phyloP scores from a whole-genome alignment of 2,329 filamentous ascomycete genomes.

The Paecilomyces niveus region DNA sequence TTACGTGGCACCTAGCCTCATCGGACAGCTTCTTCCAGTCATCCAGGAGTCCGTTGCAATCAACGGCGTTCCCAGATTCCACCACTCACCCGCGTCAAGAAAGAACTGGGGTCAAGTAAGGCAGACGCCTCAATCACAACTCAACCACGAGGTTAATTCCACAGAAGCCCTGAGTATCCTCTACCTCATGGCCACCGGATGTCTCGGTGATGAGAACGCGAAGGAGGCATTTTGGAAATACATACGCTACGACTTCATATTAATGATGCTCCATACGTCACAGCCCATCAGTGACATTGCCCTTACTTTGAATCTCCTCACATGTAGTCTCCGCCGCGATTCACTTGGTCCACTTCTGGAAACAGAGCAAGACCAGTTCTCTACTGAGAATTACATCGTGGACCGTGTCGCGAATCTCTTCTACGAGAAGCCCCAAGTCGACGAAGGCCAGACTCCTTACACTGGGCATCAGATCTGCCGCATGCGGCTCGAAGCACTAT shows the following conservation, averaged over 20 bases:
- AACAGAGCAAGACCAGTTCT: constrained; percentile 30
- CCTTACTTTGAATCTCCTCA: constrained; percentile 48
- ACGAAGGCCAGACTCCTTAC: constrained; percentile 37
- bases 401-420: constrained; percentile 53
- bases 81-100: constrained; percentile 36
- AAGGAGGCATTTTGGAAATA: constrained; percentile 47
- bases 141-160: constrained; percentile 46
- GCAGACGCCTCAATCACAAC: constrained; percentile 33
- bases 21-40: constrained; percentile 31
- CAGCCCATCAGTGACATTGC: constrained; percentile 52
- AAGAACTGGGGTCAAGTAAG: constrained; percentile 31
- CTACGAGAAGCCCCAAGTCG: constrained; percentile 44
- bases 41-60: constrained; percentile 44
- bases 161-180: constrained; percentile 50
- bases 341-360: constrained; percentile 50
- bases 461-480: constrained; percentile 30
- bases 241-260: constrained; percentile 51
- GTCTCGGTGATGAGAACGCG: constrained; percentile 36
- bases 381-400: constrained; percentile 43
- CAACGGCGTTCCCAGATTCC: constrained; percentile 47
- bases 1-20: constrained; percentile 27
- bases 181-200: constrained; percentile 44
- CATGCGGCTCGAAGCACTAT: constrained; percentile 39
- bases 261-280: constrained; percentile 52
- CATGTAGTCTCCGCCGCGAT: constrained; percentile 45